Evolutionary conservation across 2,329 filamentous ascomycete species (phyloP).

Genomic region (Metarhizium guizhouense): DNA sequence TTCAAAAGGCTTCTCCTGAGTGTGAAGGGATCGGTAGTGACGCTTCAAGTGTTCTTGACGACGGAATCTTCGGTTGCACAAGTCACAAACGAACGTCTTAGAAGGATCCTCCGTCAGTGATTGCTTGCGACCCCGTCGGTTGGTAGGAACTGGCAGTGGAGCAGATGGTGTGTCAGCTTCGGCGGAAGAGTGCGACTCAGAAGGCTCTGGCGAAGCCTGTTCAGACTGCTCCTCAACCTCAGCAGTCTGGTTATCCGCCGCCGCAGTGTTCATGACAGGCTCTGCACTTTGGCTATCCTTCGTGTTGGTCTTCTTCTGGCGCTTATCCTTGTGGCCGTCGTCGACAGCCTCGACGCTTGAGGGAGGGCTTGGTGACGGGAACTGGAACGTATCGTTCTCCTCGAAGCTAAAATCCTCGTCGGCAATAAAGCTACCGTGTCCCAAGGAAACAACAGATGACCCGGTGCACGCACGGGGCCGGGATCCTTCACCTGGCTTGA

Average conservation of each 20-base stretch:
- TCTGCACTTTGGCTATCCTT: constrained; percentile 28
- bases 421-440: constrained; percentile 70
- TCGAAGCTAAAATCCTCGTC: constrained; percentile 71
- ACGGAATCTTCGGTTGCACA: constrained; percentile 95
- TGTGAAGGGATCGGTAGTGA: constrained; percentile 96
- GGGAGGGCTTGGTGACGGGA: constrained; percentile 53
- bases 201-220: constrained; percentile 26
- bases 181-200: constrained; percentile 28
- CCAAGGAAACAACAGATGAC: constrained; percentile 57
- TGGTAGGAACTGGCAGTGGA: constrained; percentile 51
- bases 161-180: constrained; percentile 33
- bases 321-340: constrained; percentile 47
- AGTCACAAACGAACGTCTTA: constrained; percentile 95
- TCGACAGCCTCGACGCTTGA: constrained; percentile 21
- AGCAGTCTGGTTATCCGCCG: constrained; percentile 24
- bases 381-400: constrained; percentile 53
- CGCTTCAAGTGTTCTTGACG: constrained; percentile 98
- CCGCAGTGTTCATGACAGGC: constrained; percentile 34
- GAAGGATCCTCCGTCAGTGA: constrained; percentile 94
- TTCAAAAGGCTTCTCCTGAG: constrained; percentile 96
- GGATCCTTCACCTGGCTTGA: constrained; percentile 59
- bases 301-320: constrained; percentile 43
- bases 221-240: constrained; percentile 26
- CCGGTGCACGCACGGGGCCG: constrained; percentile 60
- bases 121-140: constrained; percentile 95